Percentiles rank a stretch among this genome's conserved stretches.
These are phyloP conservation scores for Iberis pinnata DNA, from an alignment of 345 rosid species.

Conservation along the genomic window DNA sequence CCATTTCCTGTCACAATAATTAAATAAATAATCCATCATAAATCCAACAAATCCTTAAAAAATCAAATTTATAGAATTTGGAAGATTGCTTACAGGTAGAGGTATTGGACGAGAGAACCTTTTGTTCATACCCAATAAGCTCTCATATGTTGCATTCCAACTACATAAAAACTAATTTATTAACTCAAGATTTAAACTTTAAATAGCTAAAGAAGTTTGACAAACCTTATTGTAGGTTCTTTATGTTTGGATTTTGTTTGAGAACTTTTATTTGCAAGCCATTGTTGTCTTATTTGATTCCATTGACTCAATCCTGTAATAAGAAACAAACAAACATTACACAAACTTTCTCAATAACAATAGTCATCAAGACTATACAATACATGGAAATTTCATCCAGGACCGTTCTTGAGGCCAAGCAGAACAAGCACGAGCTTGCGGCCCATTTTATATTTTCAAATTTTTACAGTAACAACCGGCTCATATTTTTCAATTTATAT, in stretches of 20 bases:
- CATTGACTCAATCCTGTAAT: conserved; percentile 58
- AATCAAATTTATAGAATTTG: background rate
- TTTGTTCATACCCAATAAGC: conserved; percentile 51
- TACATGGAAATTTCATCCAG: too few species aligned
- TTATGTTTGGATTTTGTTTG: conserved; percentile 31
- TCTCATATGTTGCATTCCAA: conserved; percentile 63
- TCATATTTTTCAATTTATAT: too few species aligned
- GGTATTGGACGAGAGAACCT: conserved; percentile 56
- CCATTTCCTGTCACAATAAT: conserved; percentile 48
- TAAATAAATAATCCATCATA: background rate
- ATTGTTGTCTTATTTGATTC: conserved; percentile 66
- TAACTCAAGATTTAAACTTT: background rate
- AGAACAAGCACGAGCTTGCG: too few species aligned
- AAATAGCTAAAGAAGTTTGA: background rate
- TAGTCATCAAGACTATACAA: too few species aligned
- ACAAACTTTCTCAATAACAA: too few species aligned
- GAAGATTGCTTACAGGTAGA: conserved; percentile 49
- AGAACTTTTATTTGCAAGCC: conserved; percentile 49
- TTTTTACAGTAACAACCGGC: too few species aligned
- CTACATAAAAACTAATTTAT: conserved; percentile 28
- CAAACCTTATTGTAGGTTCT: conserved; percentile 67
- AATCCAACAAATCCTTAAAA: background rate
- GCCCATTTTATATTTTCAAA: too few species aligned
- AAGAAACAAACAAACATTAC: background rate
- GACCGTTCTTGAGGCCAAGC: too few species aligned